Evolutionary conservation across 129 eudicot genomes (phyloP).

Genomic region (Centella asiatica): DNA sequence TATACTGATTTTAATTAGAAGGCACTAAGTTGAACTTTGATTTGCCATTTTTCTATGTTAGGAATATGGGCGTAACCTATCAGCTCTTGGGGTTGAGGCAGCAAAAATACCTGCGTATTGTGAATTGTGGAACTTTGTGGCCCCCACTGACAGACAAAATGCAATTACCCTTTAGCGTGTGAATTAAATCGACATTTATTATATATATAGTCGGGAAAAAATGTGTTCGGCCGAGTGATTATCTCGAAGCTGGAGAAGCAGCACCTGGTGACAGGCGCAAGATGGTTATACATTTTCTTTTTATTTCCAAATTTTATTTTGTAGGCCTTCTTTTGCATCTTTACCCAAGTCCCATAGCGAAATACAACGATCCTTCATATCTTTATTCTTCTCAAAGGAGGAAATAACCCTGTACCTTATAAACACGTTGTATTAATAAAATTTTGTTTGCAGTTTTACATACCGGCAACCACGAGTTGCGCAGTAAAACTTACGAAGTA

Average conservation of each 20-base stretch:
- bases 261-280: not conserved
- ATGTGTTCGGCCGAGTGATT: not conserved
- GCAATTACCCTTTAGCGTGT: slow-evolving; percentile 47
- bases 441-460: too few species aligned
- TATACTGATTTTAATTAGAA: not conserved
- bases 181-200: slow-evolving; percentile 11
- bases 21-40: not conserved
- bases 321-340: not conserved
- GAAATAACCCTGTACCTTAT: too few species aligned
- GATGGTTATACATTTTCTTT: not conserved
- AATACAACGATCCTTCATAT: not conserved
- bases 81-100: slow-evolving; percentile 74
- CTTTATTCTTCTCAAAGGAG: not conserved
- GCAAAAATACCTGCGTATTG: slow-evolving; percentile 65
- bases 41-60: slow-evolving; percentile 13
- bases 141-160: slow-evolving; percentile 65
- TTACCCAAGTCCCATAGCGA: not conserved
- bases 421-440: too few species aligned
- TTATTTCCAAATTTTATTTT: not conserved
- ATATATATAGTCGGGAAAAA: slow-evolving; percentile 6
- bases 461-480: too few species aligned
- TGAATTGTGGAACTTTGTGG: slow-evolving; percentile 87
- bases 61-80: slow-evolving; percentile 89
- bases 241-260: not conserved
- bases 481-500: too few species aligned